Evolutionary conservation across 2,329 filamentous ascomycete species (phyloP), one percentile per base, ranked within the genome.

Genomic region (Trichoderma sp.): DNA sequence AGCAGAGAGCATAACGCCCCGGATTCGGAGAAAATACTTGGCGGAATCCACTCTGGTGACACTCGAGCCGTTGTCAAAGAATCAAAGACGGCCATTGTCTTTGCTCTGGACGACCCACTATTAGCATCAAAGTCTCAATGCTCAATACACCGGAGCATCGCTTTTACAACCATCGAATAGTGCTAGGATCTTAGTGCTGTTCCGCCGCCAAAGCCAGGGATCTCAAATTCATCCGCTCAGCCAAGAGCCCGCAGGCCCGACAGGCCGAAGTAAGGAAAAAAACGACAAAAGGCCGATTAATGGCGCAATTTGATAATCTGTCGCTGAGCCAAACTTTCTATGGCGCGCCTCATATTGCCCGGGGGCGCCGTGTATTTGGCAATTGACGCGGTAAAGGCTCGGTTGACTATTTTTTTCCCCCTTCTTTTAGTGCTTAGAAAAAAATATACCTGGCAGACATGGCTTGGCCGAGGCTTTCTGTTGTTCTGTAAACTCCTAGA

Each of bases 201-300:
- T 52, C 39, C 26, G 26, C 51, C 61, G 34, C 24, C 34, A 56
- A 16, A 24, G 26, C 34, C 26, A 58, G 49, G 18, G 7, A 18
- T 46, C 7, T 34, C 28, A 13, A 13, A 34, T 56, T 30, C 52
- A 56, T 49, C 37, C 52, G n/a, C 28, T 4, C n/a, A 64, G 59
- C 46, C 32, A n/a, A 34, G 37, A 60, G 5, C 16, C 21, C 10
- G 26, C 24, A 32, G 5, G 3, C 52, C 63, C 63, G 63, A 66
- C 52, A 66, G 26, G 52, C 63, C 63, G 63, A 66, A 49, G 26
- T 3, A 13, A n/a, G 37, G 14, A 34, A 26, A 5, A 49, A 66
- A 66, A 58, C 63, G 63, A 66, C 63, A 66, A 37, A 66, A 43
- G 52, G n/a, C 34, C n/a, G 37, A 28, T 58, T 39, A 58, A 66